Percentiles rank a stretch among this genome's conserved stretches.
Evolutionary conservation across 2,329 filamentous ascomycete species (phyloP).

Genomic region (Colletotrichum magnum): DNA sequence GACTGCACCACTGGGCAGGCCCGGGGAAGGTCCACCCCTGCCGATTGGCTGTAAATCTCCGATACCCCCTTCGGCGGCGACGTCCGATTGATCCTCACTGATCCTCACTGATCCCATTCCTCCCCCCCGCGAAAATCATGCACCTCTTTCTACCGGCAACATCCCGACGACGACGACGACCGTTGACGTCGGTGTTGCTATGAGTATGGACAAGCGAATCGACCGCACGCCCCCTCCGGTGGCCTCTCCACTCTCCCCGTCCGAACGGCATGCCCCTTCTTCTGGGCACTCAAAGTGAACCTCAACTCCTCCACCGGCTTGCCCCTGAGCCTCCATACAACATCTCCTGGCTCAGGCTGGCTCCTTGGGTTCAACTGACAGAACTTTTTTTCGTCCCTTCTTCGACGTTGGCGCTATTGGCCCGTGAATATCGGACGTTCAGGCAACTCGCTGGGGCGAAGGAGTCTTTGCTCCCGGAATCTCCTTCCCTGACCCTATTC

Average conservation of each 20-base stretch:
- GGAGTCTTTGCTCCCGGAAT: conserved; percentile 12
- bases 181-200: no score
- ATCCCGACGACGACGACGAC: conserved; percentile 27
- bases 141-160: conserved; percentile 18
- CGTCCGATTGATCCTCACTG: conserved; percentile 34
- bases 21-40: background rate
- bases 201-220: no score
- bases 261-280: conserved; percentile 25
- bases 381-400: conserved; percentile 8
- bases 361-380: conserved; percentile 7
- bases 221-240: no score
- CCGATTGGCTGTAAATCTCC: conserved; percentile 34
- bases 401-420: conserved; percentile 28
- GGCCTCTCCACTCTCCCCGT: background rate
- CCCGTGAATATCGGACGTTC: conserved; percentile 15
- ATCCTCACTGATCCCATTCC: background rate
- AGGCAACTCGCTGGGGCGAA: conserved; percentile 21
- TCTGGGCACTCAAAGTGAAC: conserved; percentile 40
- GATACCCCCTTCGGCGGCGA: background rate
- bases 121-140: conserved; percentile 36
- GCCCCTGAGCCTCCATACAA: conserved; percentile 34
- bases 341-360: conserved; percentile 20
- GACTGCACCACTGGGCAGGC: no score
- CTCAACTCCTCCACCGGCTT: conserved; percentile 34
- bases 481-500: conserved; percentile 16